Base-by-base conservation (phyloP, 2,329 filamentous ascomycete species). In the Clonostachys rosea region DNA sequence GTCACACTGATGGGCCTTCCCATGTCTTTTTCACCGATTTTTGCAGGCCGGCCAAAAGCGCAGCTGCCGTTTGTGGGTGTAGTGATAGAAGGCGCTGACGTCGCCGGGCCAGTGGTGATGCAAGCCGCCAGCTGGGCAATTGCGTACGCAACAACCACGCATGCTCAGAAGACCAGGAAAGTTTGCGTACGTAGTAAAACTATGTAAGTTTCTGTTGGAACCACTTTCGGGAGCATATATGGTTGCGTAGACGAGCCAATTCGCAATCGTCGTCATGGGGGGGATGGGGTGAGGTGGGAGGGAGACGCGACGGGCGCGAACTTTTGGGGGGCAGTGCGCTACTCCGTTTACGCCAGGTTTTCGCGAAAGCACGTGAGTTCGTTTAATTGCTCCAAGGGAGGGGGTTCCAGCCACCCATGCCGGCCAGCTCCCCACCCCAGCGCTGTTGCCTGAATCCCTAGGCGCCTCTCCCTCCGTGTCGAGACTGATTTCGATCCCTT, bases 271-370 rank as follows among this genome's bases (percentile, higher is more conserved):
- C 49, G 53, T 63, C 50, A 50, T 60, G 62, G 65, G 61, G 66
- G 67, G 64, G 56, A 62, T 64, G 60, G 56, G 55, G 60, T 63
- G 64, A 67, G 55, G 66, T 68, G 59, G 59, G 57, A 55, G 66
- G 65, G 61, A 67, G 66, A 70, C 70, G 69, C 69, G 70, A 66
- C 64, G 59, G 64, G 60, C 66, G 66, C 66, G 66, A 62, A 62
- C 50, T 60, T 61, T 64, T 58, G 63, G 59, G 62, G 61, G 57
- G 55, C 17, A n/a, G 14, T n/a, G 36, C 36, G 14, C 14, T 39
- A n/a, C 36, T 18, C 17, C 14, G 14, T 18, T 39, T n/a, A 58
- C 66, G 62, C 68, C 65, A 70, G 59, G 59, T 63, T 59, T 57
- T 58, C 69, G 64, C 69, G 69, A 66, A 67, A 64, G 60, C 69